Evolutionary conservation across 805 yeast genomes (phyloP).

Genomic region (Sugiyamaella americana): DNA sequence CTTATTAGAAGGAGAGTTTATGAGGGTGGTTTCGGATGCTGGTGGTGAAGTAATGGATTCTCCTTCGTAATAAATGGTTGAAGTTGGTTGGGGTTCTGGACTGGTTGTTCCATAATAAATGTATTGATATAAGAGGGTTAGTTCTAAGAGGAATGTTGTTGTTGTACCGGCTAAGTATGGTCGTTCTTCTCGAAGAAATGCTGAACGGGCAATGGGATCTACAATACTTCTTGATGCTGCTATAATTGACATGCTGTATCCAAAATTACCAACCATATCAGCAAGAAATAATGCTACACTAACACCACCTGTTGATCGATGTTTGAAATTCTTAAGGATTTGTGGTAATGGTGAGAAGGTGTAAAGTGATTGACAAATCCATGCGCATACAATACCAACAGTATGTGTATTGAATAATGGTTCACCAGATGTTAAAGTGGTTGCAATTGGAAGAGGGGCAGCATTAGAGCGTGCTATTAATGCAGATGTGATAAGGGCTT

Average conservation of each 20-base stretch:
- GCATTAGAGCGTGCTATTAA: constrained; percentile 6
- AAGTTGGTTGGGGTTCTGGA: not conserved
- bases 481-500: constrained; percentile 7
- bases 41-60: constrained; percentile 1
- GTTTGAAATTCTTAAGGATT: constrained; percentile 33
- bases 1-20: not conserved
- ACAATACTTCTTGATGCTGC: constrained; percentile 22
- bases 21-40: not conserved
- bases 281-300: constrained; percentile 27
- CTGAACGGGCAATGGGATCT: constrained; percentile 14
- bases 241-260: constrained; percentile 26
- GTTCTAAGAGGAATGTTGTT: constrained; percentile 23
- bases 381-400: constrained; percentile 14
- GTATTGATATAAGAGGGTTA: constrained; percentile 25
- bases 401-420: constrained; percentile 3
- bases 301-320: constrained; percentile 38
- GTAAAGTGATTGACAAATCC: constrained; percentile 21
- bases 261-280: constrained; percentile 25
- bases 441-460: constrained; percentile 3
- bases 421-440: not conserved
- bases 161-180: constrained; percentile 28
- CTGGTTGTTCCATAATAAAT: constrained; percentile 9
- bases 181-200: constrained; percentile 26
- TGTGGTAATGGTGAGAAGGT: constrained; percentile 36
- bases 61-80: constrained; percentile 3